Conservation (phyloP, 1,284 basidiomycete genomes). For the Peniophora sp. region DNA sequence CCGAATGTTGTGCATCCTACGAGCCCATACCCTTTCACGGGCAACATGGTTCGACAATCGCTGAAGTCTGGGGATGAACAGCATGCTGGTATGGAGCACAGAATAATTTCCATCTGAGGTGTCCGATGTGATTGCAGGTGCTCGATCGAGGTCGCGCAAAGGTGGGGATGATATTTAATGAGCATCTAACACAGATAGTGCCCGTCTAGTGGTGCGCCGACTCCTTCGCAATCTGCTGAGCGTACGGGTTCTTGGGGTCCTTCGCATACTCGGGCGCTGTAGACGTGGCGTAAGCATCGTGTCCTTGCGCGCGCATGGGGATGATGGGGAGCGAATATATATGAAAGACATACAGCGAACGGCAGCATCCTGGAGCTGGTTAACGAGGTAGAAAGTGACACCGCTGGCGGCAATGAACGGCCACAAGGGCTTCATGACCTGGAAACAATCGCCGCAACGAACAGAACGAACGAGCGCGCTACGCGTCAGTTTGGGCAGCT, state of each 20-base stretch:
- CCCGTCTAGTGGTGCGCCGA: constrained; percentile 22
- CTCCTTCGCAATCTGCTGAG: constrained; percentile 58
- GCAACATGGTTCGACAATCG: too few relatives aligned
- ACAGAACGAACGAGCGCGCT: background rate
- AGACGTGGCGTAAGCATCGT: constrained; percentile 19
- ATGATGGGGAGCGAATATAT: constrained; percentile 1
- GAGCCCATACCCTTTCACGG: too few relatives aligned
- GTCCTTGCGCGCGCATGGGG: background rate
- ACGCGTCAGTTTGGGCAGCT: background rate
- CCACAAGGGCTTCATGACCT: constrained; percentile 68
- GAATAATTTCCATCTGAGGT: too few relatives aligned
- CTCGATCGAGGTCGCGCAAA: too few relatives aligned
- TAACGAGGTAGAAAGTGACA: constrained; percentile 59
- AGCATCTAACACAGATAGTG: too few relatives aligned
- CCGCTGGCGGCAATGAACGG: constrained; percentile 62
- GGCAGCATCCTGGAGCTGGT: constrained; percentile 53
- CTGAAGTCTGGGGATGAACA: too few relatives aligned
- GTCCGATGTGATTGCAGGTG: too few relatives aligned
- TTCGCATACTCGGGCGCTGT: constrained; percentile 54
- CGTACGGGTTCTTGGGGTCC: constrained; percentile 75
- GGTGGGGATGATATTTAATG: too few relatives aligned
- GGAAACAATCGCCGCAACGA: background rate
- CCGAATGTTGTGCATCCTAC: too few relatives aligned
- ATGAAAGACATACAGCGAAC: constrained; percentile 53
- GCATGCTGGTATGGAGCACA: too few relatives aligned